Evolutionary conservation across 1,139 yeast species (phyloP), one percentile per base, ranked within the genome.

Genomic region (Kodamaea ohmeri): DNA sequence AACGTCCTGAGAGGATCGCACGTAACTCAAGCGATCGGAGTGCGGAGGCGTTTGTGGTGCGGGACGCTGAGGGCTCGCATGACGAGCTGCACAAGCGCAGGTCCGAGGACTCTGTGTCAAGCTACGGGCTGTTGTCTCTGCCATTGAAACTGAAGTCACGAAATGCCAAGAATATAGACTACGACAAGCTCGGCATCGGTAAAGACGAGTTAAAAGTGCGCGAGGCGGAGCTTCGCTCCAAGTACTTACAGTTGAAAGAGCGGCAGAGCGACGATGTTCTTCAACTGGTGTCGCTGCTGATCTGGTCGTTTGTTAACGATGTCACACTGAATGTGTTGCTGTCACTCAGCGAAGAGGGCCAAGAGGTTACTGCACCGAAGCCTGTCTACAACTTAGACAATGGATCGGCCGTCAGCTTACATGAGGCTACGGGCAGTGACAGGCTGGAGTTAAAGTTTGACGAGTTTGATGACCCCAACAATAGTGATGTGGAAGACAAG

Each of bases 221-320:
- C 6, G 31, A 28, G 31, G 24, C 15, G 15, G 32, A 29, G 24
- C 11, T n/a, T 17, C 32, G 25, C 9, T 19, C n/a, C 25, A 18
- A 29, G 32, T 11, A 20, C 25, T 25, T n/a, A 6, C 7, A 20
- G 24, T 15, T 11, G 12, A 21, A 24, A 19, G 31, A 30, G 26
- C 17, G 17, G 32, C 21, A 24, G 15, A 31, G 27, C 8, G 70
- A 65, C 18, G 73, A 67, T 40, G 62, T 70, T 68, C 49, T 71
- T 18, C 71, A 67, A 39, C 56, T 65, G 3, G 75, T 70, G 1
- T 66, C 73, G 3, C 56, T 67, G 13, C 68, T 73, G 7, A 61
- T 71, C 11, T 69, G 75, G 75, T 52, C 73, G 2, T 70, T 71
- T 53, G 72, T 71, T 14, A 68, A 63, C 44, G 75, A 70, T 36